A percentile compares a stretch with the other conserved stretches of the same genome.
These are phyloP conservation scores for Ganoderma lucidum DNA, from an alignment of 1,284 basidiomycete species.

Conservation along the genomic window DNA sequence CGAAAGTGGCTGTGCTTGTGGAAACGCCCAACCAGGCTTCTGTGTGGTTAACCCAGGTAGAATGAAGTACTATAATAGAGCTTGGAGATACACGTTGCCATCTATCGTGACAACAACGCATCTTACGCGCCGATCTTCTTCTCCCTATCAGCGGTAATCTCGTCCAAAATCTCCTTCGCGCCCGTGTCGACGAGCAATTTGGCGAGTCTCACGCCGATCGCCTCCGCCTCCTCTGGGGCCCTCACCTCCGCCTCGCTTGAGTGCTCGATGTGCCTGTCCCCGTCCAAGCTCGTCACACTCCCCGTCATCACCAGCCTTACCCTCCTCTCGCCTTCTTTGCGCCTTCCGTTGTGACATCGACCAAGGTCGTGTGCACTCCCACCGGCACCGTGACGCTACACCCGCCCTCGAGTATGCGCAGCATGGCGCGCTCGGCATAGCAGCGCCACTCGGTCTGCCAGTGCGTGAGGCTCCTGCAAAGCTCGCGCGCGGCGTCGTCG, in stretches of 20 bases:
- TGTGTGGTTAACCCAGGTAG: background rate
- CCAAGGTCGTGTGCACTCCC: constrained; percentile 75
- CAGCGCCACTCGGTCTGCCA: constrained; percentile 80
- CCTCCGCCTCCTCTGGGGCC: constrained; percentile 69
- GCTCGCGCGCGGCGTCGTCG: constrained; percentile 67
- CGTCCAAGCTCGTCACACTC: constrained; percentile 84
- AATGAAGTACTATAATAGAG: background rate
- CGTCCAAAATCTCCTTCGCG: constrained; percentile 80
- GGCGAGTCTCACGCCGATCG: constrained; percentile 74
- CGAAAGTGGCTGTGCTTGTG: background rate
- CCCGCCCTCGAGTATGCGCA: constrained; percentile 92
- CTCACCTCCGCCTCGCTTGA: constrained; percentile 63
- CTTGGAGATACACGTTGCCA: background rate
- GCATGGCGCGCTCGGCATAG: constrained; percentile 86
- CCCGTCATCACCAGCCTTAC: constrained; percentile 69
- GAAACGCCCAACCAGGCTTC: background rate
- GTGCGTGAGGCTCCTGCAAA: constrained; percentile 78
- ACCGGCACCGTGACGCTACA: constrained; percentile 89
- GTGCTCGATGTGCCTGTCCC: constrained; percentile 74
- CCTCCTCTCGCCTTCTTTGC: constrained; percentile 41
- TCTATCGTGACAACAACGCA: background rate
- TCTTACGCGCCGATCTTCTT: constrained; percentile 42
- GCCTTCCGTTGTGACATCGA: constrained; percentile 33
- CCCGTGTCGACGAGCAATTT: constrained; percentile 70
- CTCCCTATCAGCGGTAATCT: constrained; percentile 75